phyloP scores from a whole-genome alignment of 768 basidiomycete species.

The Amanita pseudoporphyria region DNA sequence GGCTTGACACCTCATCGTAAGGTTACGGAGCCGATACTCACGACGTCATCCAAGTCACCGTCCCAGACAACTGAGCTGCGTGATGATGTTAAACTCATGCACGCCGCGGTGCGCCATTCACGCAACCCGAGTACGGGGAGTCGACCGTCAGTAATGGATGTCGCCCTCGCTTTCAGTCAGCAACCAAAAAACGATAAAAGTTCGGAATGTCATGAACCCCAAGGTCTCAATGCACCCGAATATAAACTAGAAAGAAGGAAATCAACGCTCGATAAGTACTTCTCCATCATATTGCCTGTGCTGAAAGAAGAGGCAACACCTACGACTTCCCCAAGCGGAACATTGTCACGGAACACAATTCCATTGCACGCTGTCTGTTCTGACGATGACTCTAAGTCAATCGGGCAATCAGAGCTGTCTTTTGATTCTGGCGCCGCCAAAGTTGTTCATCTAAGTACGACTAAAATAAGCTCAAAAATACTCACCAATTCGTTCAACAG shows the following conservation, averaged over 20 bases:
- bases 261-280: slow-evolving; percentile 61
- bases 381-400: background rate
- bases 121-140: slow-evolving; percentile 64
- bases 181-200: background rate
- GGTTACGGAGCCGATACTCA: slow-evolving; percentile 1
- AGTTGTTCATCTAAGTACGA: slow-evolving; percentile 1
- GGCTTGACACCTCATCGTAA: slow-evolving; percentile 19
- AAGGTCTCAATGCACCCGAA: slow-evolving; percentile 7
- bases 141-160: slow-evolving; percentile 69
- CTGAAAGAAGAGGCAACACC: slow-evolving; percentile 63
- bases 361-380: background rate
- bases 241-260: slow-evolving; percentile 44
- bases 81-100: slow-evolving; percentile 17
- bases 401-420: background rate
- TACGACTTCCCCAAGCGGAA: slow-evolving; percentile 39
- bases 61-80: slow-evolving; percentile 2
- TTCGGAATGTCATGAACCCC: background rate
- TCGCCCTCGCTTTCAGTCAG: slow-evolving; percentile 52
- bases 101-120: slow-evolving; percentile 30
- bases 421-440: background rate
- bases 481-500: background rate
- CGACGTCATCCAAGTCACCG: background rate
- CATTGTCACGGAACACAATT: slow-evolving; percentile 29
- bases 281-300: slow-evolving; percentile 51
- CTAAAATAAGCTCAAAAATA: background rate